phyloP scores from a whole-genome alignment of 129 eudicot species.

The Sambucus nigra region DNA sequence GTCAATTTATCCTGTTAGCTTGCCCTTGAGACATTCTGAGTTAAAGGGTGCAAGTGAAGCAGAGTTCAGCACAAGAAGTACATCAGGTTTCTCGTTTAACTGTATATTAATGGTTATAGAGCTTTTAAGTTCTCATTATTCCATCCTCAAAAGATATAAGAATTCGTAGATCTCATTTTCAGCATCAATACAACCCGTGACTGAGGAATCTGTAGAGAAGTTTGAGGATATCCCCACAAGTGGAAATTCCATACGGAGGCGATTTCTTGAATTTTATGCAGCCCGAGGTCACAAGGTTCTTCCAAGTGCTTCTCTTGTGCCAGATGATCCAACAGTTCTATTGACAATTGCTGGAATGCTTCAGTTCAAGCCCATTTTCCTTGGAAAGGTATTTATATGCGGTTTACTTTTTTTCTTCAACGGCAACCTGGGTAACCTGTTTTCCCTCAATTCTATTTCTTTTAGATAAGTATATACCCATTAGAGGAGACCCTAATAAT shows the following conservation, averaged over 20 bases:
- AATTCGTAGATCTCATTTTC: slow-evolving; percentile 13
- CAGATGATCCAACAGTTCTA: slow-evolving; percentile 87
- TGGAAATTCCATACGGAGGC: slow-evolving; percentile 73
- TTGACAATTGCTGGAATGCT: slow-evolving; percentile 97
- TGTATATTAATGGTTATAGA: slow-evolving; percentile 2
- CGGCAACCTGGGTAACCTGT: no score
- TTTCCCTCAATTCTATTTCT: no score
- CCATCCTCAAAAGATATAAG: slow-evolving; percentile 1
- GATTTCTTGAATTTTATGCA: slow-evolving; percentile 84
- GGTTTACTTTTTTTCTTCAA: not conserved
- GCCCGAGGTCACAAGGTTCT: slow-evolving; percentile 75
- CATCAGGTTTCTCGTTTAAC: slow-evolving; percentile 31
- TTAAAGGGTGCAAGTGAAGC: slow-evolving; percentile 12
- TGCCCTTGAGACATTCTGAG: slow-evolving; percentile 19
- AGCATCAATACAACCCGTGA: slow-evolving; percentile 64
- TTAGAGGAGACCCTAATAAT: no score
- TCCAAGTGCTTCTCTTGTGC: slow-evolving; percentile 94
- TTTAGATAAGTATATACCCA: no score
- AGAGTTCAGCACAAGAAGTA: slow-evolving; percentile 24
- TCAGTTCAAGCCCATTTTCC: slow-evolving; percentile 89
- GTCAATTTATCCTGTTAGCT: slow-evolving; percentile 16
- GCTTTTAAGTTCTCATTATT: slow-evolving; percentile 5
- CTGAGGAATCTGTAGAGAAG: slow-evolving; percentile 40
- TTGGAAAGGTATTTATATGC: slow-evolving; percentile 59
- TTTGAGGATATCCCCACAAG: slow-evolving; percentile 27